A percentile compares a stretch with the other conserved stretches of the same genome.
Evolutionary conservation across 2,329 filamentous ascomycete genomes (phyloP).

Genomic region (Aspergillus sp.): DNA sequence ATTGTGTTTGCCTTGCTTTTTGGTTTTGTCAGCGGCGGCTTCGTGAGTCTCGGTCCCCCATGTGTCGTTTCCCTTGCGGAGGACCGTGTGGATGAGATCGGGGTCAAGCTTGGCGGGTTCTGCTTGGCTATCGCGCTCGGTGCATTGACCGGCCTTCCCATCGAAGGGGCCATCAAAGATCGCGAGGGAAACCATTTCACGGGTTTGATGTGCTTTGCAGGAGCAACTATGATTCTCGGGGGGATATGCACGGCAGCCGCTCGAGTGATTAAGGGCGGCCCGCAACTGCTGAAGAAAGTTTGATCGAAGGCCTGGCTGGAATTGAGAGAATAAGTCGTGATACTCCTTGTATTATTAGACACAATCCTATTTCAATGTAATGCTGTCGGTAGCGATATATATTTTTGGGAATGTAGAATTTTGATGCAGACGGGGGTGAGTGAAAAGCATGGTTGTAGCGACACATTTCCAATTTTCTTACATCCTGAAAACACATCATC

Average conservation of each 20-base stretch:
- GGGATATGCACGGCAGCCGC: not conserved
- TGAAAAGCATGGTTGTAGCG: too few species aligned
- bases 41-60: not conserved
- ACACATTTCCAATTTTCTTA: too few species aligned
- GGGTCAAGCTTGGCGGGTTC: not conserved
- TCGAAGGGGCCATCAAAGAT: not conserved
- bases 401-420: too few species aligned
- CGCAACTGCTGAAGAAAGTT: not conserved
- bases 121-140: not conserved
- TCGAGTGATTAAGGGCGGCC: not conserved
- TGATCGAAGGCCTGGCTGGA: not conserved
- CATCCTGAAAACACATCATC: too few species aligned
- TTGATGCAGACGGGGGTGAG: too few species aligned
- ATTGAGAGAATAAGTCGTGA: too few species aligned
- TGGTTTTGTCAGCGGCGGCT: conserved; percentile 1
- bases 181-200: not conserved
- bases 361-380: too few species aligned
- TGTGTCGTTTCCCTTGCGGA: not conserved
- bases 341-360: too few species aligned
- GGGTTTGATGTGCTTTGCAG: not conserved
- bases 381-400: too few species aligned
- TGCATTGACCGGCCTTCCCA: not conserved
- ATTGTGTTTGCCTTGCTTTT: not conserved
- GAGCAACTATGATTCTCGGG: not conserved
- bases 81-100: not conserved